phyloP scores from a whole-genome alignment of 352 stramenopile genomes.

The Pythium volutum region DNA sequence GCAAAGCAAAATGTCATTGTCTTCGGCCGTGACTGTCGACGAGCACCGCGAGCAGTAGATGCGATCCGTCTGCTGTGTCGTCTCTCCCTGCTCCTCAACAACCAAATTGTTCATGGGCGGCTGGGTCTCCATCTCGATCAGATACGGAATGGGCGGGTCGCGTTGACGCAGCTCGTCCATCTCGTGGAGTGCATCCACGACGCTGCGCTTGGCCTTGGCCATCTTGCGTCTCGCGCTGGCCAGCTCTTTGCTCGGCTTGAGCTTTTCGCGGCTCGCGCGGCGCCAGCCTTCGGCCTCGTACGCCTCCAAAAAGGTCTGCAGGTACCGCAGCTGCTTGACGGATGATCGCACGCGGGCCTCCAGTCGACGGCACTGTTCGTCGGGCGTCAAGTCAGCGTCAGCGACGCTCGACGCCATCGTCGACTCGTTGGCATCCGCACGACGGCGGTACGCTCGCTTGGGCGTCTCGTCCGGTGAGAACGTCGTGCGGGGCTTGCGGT shows the following conservation, averaged over 20 bases:
- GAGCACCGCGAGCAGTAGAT: conserved; percentile 80
- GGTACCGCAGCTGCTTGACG: conserved; percentile 38
- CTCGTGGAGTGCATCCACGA: conserved; percentile 44
- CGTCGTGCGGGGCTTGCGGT: conserved; percentile 23
- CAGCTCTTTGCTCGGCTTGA: conserved; percentile 79
- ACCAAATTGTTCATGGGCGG: background rate
- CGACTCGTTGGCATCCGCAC: background rate
- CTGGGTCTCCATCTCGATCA: conserved; percentile 30
- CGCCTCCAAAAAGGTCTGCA: conserved; percentile 76
- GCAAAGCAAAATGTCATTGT: conserved; percentile 86
- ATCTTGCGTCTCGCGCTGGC: conserved; percentile 52
- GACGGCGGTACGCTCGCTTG: conserved; percentile 10
- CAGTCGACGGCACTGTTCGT: conserved; percentile 23
- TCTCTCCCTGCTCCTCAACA: conserved; percentile 5
- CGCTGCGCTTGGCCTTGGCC: conserved; percentile 39
- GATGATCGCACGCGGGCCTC: conserved; percentile 17
- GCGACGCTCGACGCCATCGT: background rate
- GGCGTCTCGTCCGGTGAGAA: conserved; percentile 12
- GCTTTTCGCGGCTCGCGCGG: conserved; percentile 67
- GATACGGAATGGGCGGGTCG: conserved; percentile 51
- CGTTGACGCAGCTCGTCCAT: conserved; percentile 32
- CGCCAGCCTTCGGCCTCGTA: conserved; percentile 85
- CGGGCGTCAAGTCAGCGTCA: background rate
- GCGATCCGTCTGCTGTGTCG: conserved; percentile 31
- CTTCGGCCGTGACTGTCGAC: conserved; percentile 51